Evolutionary conservation across 345 rosid genomes (phyloP).

Genomic region (Citrus reticulata): DNA sequence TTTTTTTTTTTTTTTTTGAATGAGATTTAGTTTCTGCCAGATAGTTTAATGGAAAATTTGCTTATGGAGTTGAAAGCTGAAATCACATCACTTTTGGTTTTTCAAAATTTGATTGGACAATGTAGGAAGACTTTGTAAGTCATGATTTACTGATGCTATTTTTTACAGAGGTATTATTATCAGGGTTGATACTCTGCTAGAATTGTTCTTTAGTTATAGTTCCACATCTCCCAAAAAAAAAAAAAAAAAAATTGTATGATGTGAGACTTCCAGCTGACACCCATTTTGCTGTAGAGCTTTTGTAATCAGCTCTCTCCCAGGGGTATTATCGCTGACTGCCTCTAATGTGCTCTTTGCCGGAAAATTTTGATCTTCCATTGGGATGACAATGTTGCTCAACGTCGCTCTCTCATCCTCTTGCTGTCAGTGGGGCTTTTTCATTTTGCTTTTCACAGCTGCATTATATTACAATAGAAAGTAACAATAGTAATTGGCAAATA

Average conservation of each 20-base stretch:
- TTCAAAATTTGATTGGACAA: background rate
- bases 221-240: too few species aligned
- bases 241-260: background rate
- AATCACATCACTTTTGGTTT: background rate
- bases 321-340: too few species aligned
- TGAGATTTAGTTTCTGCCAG: constrained; percentile 12
- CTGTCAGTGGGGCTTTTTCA: background rate
- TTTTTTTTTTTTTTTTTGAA: background rate
- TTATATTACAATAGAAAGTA: background rate
- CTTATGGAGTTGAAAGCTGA: background rate
- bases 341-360: background rate
- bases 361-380: background rate
- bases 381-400: too few species aligned
- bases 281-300: too few species aligned
- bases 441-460: background rate
- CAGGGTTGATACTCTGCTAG: background rate
- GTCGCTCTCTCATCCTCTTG: too few species aligned
- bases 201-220: background rate
- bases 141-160: background rate
- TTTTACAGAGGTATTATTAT: background rate
- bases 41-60: constrained; percentile 17
- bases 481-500: background rate
- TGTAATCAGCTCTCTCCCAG: too few species aligned
- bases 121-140: background rate
- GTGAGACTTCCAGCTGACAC: background rate